These are phyloP conservation scores for Drechslerella stenobrocha DNA, from an alignment of 2,329 filamentous ascomycete species.

Conservation along the genomic window DNA sequence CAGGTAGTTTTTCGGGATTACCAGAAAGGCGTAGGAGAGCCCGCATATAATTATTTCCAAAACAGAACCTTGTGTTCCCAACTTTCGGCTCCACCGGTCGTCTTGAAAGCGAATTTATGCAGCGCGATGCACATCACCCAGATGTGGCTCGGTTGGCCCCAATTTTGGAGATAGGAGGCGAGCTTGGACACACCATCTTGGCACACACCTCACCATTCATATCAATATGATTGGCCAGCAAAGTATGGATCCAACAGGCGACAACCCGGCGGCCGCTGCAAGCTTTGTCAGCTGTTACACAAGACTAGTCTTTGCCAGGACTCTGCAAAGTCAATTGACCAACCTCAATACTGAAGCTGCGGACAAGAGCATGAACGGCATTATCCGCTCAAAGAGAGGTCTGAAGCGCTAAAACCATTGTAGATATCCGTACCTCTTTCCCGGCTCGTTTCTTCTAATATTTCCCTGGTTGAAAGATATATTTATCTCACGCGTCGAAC, in stretches of 20 bases:
- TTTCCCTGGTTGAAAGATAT: constrained; percentile 5
- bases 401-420: background rate
- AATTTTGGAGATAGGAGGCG: constrained; percentile 5
- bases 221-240: background rate
- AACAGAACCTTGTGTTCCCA: background rate
- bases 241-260: background rate
- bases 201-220: background rate
- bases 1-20: background rate
- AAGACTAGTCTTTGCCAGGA: background rate
- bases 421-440: constrained; percentile 1
- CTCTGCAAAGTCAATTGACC: background rate
- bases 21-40: background rate
- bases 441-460: background rate
- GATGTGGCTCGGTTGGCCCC: constrained; percentile 5
- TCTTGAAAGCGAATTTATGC: background rate
- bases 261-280: background rate
- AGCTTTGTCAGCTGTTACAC: background rate
- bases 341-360: background rate
- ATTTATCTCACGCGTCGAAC: background rate
- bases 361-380: background rate
- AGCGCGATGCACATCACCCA: background rate
- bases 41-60: background rate
- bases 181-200: constrained; percentile 4
- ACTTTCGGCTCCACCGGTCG: background rate
- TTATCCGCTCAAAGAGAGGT: background rate